Evolutionary conservation across 495 filamentous ascomycete species (phyloP), one percentile per base, ranked within the genome.

Genomic region (Copromyces sp.): DNA sequence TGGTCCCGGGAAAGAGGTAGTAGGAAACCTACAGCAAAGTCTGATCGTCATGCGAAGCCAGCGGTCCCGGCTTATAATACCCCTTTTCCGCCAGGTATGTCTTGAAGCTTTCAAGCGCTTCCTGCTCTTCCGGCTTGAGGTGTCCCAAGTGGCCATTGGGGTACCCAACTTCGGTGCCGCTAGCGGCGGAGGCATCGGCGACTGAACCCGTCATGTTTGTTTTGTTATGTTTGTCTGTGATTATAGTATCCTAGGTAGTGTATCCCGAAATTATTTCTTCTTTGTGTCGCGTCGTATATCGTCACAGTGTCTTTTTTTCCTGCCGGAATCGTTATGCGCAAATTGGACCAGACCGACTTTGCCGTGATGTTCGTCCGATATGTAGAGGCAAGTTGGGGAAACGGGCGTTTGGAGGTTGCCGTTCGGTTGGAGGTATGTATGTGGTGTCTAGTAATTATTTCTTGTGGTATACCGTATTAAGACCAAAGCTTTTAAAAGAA

Each of bases 1-100:
- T 35, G 29, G 7, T 17, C 53, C 14, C 29, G 12, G 29, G 11
- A 35, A 35, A 44, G 5, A n/a, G 14, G 7, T n/a, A 44, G 16
- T 6, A 35, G 1, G 14, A 17, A 65, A 83, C 90, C 74, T 85
- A 94, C 92, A 96, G 84, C 75, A 96, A 81, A 5, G 91, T 94
- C 78, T 91, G 89, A 84, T 96, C 93, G 70, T 93, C 92, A 78
- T 94, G 92, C 73, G 89, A 91, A 0, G 91, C 79, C 70, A 79
- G 78, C 47, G 83, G 78, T 2, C 83, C 86, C 2, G 89, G 85
- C 53, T 81, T 86, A 78, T 93, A 95, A 73, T 91, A 85, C 7
- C 87, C 89, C 73, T 89, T 87, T 77, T 91, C 85, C 47, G 86
- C 83, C 71, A 90, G 86, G 53, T 90, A 76, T 3, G 77, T 74